Base-by-base conservation (phyloP, 2,329 filamentous ascomycete genomes). In the Clarireedia hainanense region DNA sequence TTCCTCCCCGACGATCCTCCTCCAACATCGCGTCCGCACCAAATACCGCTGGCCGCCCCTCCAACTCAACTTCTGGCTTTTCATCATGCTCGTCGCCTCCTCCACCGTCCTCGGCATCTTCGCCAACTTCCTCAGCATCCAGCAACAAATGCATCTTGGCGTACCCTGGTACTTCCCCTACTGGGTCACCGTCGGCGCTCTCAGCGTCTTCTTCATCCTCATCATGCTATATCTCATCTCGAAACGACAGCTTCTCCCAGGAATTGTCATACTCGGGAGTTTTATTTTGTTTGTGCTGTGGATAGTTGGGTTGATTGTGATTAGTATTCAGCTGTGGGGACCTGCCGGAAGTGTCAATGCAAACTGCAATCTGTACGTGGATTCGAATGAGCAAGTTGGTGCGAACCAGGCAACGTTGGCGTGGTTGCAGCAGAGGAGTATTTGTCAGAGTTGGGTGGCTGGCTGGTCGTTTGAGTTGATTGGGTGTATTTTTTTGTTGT, bases 141-240 rank as follows among this genome's bases (percentile, higher is more conserved):
- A 87, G 67, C 67, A 76, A 42, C 77, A 79, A 57, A 69, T 86
- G 10, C 60, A 71, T 2, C 71, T 86, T 7, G 70, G 73, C 3
- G 71, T 83, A 17, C 84, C 84, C 55, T 87, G 84, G 84, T 86
- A 86, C 70, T 85, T 87, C 60, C 74, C 83, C 7, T 87, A 86
- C 74, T 82, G 76, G 69, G 79, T 87, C 54, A 81, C 80, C 20
- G 77, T 82, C 54, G 71, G 72, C 26, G 65, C 74, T 20, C 78
- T 91, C 24, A 79, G 79, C 2, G 79, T 90, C 15, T 63, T 80
- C 58, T 91, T 87, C 72, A 83, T 92, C 57, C 67, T 81, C 57
- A 69, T 83, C 2, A 76, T 88, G 5, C 76, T 91, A 45, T 81
- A 74, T 69, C 75, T 87, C 27, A 85, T 86, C 61, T 76, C 76